Conservation (phyloP, 1,284 basidiomycete genomes). For the Rhizoctonia solani region DNA sequence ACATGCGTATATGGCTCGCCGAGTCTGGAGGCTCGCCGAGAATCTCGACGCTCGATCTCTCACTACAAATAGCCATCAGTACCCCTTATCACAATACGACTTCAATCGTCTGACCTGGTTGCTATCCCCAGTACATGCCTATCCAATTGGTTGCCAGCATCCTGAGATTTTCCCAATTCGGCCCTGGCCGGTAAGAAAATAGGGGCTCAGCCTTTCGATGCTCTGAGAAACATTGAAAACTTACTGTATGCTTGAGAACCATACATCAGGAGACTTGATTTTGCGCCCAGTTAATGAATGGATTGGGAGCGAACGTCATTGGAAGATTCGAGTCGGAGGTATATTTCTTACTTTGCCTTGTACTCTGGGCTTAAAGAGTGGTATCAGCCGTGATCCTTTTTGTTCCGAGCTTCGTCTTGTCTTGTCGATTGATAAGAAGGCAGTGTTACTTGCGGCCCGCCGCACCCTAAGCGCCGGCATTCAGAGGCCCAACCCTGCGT, state of each 20-base stretch:
- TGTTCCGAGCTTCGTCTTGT: no score
- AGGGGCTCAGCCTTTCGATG: background rate
- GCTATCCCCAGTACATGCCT: background rate
- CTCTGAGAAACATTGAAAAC: no score
- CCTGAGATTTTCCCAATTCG: background rate
- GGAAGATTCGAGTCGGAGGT: no score
- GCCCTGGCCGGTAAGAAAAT: constrained; percentile 5
- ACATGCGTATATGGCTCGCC: background rate
- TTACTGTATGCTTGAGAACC: no score
- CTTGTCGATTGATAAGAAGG: background rate
- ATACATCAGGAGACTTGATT: no score
- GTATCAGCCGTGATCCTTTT: no score
- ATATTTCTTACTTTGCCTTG: no score
- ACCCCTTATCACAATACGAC: background rate
- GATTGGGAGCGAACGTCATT: no score
- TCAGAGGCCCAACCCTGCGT: background rate
- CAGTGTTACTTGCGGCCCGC: background rate
- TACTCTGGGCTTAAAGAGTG: no score
- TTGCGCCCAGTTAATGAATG: no score
- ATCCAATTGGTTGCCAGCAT: constrained; percentile 12
- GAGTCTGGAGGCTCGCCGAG: background rate
- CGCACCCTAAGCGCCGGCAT: constrained; percentile 19
- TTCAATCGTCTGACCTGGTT: constrained; percentile 10
- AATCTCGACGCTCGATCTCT: background rate
- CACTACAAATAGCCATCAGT: background rate